Conservation (phyloP, 208 protist genomes). For the Zelonia costaricensis region DNA sequence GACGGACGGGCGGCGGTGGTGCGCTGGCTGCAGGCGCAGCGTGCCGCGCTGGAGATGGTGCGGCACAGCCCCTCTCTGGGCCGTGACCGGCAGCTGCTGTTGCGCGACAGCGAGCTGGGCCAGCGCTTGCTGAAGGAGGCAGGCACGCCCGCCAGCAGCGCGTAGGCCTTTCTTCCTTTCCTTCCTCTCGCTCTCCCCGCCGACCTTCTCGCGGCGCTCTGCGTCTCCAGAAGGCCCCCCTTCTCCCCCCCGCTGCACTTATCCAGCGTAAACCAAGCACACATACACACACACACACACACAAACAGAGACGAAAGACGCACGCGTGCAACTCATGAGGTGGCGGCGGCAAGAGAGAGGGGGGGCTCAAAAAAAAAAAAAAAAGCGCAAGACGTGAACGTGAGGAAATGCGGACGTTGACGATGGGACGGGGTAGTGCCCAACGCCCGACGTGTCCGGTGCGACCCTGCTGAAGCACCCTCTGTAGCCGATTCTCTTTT, state of each 20-base stretch:
- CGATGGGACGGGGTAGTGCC: no score
- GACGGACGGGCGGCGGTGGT: conserved; percentile 4
- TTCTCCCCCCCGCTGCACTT: no score
- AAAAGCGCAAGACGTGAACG: no score
- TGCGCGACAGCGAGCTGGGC: conserved; percentile 38
- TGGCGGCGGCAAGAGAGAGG: no score
- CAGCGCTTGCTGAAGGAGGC: conserved; percentile 26
- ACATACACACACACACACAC: not conserved
- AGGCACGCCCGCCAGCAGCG: not conserved
- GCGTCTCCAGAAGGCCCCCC: no score
- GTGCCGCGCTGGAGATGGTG: conserved; percentile 22
- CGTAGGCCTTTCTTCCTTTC: not conserved
- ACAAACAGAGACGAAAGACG: not conserved
- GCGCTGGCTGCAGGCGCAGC: conserved; percentile 24
- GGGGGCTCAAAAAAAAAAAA: no score
- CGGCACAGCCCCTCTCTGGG: conserved; percentile 12
- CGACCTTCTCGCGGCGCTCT: no score
- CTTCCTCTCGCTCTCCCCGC: no score
- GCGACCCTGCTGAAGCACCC: no score
- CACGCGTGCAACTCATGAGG: not conserved
- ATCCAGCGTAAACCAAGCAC: not conserved
- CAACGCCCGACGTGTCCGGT: no score
- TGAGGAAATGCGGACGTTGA: no score
- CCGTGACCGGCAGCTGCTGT: conserved; percentile 26
- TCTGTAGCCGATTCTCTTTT: no score